Evolutionary conservation across 2,329 filamentous ascomycete genomes (phyloP), one percentile per base, ranked within the genome.

Genomic region (Xylariales sp.): DNA sequence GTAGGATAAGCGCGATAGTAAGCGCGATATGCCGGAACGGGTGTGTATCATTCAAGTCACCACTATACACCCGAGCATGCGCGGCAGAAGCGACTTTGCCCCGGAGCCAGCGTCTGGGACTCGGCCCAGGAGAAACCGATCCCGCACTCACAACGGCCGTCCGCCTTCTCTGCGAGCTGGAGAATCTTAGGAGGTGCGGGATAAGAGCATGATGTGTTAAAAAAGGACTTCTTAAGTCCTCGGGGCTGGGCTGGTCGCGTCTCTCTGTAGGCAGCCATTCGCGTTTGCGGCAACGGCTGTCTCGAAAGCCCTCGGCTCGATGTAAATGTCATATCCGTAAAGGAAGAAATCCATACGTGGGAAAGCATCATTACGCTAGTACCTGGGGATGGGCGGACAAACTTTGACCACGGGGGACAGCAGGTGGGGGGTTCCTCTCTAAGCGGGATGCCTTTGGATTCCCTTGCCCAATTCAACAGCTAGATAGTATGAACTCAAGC

Each of bases 1-100:
- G n/a, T n/a, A n/a, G n/a, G 71, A 74, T 56, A 76, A 73, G 69
- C 70, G 71, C 67, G 71, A 74, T 75, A 75, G 69, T 73, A 72
- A 72, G 69, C 50, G 64, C 63, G 52, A 54, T 44, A 59, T 65
- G 59, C 63, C 57, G 25, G 54, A 52, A 42, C 49, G 36, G 48
- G 43, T 46, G 43, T 37, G 39, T 46, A 31, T 33, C 28, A 24
- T 33, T 16, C 45, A 29, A 22, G 29, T 25, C 40, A 46, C 36
- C 21, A 38, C 38, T 36, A 37, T 36, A 42, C 44, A 42, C 42
- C 47, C 45, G 45, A 46, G 45, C 35, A 42, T 39, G 42, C 29
- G 32, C 56, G 62, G 60, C 61, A 64, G 61, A 64, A 57, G 65
- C 61, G 55, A 71, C 69, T 72, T 72, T 73, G 71, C 72, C 70